These are phyloP conservation scores for Ceratocystis lukuohia DNA, from an alignment of 2,329 filamentous ascomycete species.

Conservation along the genomic window DNA sequence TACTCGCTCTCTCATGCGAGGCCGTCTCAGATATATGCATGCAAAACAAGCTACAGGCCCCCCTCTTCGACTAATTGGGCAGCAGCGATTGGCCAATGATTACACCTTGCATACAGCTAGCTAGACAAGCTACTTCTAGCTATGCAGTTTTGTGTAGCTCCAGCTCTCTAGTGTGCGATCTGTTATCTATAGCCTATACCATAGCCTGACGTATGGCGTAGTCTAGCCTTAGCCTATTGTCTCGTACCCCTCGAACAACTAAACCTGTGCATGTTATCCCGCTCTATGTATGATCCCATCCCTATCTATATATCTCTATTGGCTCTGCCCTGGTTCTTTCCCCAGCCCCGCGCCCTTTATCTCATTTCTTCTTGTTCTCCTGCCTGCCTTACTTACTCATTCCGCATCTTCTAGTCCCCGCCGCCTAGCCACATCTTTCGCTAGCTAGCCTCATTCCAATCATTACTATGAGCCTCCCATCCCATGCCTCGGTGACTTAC, in stretches of 20 bases:
- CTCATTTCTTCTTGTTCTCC: background rate
- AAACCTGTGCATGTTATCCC: background rate
- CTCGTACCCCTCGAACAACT: background rate
- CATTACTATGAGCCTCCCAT: conserved; percentile 8
- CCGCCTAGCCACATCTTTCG: background rate
- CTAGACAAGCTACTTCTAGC: no score
- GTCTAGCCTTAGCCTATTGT: background rate
- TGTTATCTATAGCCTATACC: no score
- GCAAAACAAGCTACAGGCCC: no score
- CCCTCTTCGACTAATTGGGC: background rate
- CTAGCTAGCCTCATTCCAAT: background rate
- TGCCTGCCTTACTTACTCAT: background rate
- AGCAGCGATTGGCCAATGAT: background rate
- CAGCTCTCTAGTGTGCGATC: no score
- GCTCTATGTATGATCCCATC: background rate
- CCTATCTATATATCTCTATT: no score
- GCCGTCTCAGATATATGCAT: no score
- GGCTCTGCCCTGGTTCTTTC: no score
- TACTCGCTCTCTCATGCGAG: no score
- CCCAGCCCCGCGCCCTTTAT: no score
- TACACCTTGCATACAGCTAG: background rate
- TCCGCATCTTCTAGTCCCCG: background rate
- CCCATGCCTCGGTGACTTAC: conserved; percentile 15
- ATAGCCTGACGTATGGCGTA: no score
- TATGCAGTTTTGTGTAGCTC: no score